phyloP scores from a whole-genome alignment of 2,329 filamentous ascomycete species.

The Xylariaceae sp. region DNA sequence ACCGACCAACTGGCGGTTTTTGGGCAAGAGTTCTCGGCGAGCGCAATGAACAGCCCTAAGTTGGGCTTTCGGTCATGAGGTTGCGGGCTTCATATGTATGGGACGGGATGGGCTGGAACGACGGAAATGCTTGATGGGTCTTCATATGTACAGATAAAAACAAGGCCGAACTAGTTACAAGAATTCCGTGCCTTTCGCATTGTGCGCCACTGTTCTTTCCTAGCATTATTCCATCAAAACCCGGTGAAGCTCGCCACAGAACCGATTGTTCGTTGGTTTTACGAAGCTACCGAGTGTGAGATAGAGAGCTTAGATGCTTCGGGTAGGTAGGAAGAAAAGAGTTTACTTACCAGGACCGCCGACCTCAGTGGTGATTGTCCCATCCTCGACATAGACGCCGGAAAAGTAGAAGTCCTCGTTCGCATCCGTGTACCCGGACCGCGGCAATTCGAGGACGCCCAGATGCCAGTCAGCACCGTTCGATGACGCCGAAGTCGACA shows the following conservation, averaged over 20 bases:
- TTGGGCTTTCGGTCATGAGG: background rate
- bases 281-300: slow-evolving; percentile 2
- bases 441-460: slow-evolving; percentile 67
- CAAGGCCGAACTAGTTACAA: background rate
- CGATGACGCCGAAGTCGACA: slow-evolving; percentile 61
- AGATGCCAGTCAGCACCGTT: slow-evolving; percentile 76
- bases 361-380: slow-evolving; percentile 43
- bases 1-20: too few species aligned
- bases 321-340: too few species aligned
- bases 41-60: background rate
- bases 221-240: background rate
- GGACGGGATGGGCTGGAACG: background rate
- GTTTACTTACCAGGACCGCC: slow-evolving; percentile 31
- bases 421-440: slow-evolving; percentile 55
- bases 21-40: too few species aligned
- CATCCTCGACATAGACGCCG: slow-evolving; percentile 71
- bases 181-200: background rate
- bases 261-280: background rate
- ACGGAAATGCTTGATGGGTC: background rate
- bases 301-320: background rate
- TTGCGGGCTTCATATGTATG: background rate
- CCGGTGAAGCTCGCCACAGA: background rate
- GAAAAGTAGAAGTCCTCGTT: slow-evolving; percentile 74
- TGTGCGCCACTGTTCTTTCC: background rate
- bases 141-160: background rate